Evolutionary conservation across 768 basidiomycete genomes (phyloP), one percentile per base, ranked within the genome.

Genomic region (Boletus sp.): DNA sequence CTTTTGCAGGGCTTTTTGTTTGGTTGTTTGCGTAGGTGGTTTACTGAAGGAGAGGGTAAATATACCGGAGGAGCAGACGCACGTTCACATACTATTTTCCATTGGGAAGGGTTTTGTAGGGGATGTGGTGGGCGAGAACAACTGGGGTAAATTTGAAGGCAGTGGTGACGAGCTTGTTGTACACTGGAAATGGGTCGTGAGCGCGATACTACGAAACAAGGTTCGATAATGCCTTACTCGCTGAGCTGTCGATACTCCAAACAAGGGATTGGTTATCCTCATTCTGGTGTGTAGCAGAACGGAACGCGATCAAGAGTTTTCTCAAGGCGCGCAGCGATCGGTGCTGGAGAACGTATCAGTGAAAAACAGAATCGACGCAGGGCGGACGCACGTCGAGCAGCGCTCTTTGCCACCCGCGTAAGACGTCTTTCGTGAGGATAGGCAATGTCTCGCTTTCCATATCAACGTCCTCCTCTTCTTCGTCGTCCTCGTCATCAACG

Each of bases 91-190:
- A 96, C 95, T 90, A 88, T 81, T 89, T 91, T 51, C 95, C 97
- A 63, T 86, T 86, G 1, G 86, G 68, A 28, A 87, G 79, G 2
- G 82, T 86, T 75, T 94, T 96, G 76, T 85, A 93, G 0, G 96
- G 95, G 36, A 90, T 78, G 64, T 98, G 95, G 66, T 95, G 87
- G 48, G 83, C 80, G 17, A 99, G 80, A 8, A 98, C 81, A 40
- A 98, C 80, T 2, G 97, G 95, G 0, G 95, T 95, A 73, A 92
- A 99, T 66, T 84, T 85, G 29, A 99, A 78, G 2, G 94, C 76
- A 1, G 95, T 96, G 11, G 83, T 83, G 44, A 99, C 78, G 20
- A 98, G 80, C 75, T 98, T 97, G 77, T 88, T 89, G 76, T 95
- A 98, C n/a, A 98, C 94, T 96, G 37, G 17, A 32, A 18, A 44